Evolutionary conservation across 352 stramenopile species (phyloP), one percentile per base, ranked within the genome.

Genomic region (Phytophthora multivora): DNA sequence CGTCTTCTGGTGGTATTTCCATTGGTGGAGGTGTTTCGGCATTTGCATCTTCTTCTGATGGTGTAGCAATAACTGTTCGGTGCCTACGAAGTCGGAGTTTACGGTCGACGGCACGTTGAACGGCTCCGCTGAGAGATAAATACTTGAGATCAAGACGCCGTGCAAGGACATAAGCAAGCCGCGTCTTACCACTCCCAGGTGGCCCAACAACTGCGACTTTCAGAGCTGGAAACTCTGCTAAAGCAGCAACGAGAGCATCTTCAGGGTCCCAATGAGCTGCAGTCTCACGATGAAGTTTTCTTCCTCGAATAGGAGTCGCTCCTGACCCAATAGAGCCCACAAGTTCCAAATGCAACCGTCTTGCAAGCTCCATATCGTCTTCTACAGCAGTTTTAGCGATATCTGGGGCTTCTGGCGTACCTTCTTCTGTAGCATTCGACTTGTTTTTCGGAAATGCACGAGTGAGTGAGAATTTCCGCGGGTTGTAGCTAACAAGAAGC

Each of bases 401-500:
- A 67, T 54, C 28, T 18, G 42, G 10, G n/a, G 9, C 41, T 26
- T 46, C 23, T 0, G 39, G 21, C 10, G 57, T 54, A n/a, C 2
- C 28, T 53, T 46, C 31, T 11, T 69, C 59, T 31, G 5, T 23
- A 3, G 5, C 3, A 28, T 11, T 63, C 3, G 38, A 12, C 9
- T 43, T 65, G 6, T 56, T 66, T 15, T 55, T 54, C 2, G 82
- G 76, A 56, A 91, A 89, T 31, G 78, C 75, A 46, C 83, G 79
- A 10, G 80, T 84, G 42, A 91, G 77, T 25, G 79, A 71, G 18
- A 88, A 82, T 65, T 91, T 92, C 18, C 80, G 75, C 30, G 83
- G 80, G 59, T 89, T 92, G 62, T 88, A 90, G 67, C 66, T 66
- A 21, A 92, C 52, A 47, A 92, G 58, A 10, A 92, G 64, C 63